Percentiles rank a stretch among this genome's conserved stretches.
Evolutionary conservation across 306 rosid species (phyloP).

Genomic region (Gynostemma pentaphyllum): DNA sequence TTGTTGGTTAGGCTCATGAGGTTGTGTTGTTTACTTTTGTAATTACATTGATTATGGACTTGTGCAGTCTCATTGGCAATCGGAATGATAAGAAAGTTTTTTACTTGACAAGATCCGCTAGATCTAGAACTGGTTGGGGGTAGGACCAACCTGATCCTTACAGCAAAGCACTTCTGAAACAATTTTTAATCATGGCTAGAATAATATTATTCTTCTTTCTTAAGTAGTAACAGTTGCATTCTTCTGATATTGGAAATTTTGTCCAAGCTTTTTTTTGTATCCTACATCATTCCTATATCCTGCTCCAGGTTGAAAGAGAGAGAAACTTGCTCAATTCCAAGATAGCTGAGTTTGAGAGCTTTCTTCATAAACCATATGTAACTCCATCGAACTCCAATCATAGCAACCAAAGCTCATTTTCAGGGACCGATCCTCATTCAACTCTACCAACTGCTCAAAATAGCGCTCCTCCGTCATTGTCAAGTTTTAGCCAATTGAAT

Average conservation of each 20-base stretch:
- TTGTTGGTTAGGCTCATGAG: too few species aligned
- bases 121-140: too few species aligned
- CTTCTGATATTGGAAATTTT: neutral
- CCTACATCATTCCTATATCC: constrained; percentile 13
- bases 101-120: too few species aligned
- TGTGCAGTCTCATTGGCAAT: too few species aligned
- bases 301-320: constrained; percentile 80
- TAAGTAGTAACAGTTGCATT: neutral
- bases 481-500: constrained; percentile 77
- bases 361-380: constrained; percentile 41
- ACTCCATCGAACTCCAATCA: constrained; percentile 23
- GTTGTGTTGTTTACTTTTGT: too few species aligned
- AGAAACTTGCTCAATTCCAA: constrained; percentile 59
- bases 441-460: constrained; percentile 25
- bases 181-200: neutral
- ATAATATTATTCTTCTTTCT: neutral
- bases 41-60: too few species aligned
- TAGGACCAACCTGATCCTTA: too few species aligned
- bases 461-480: constrained; percentile 47
- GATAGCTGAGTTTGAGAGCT: constrained; percentile 56
- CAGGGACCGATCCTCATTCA: constrained; percentile 30
- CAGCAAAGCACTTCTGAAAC: too few species aligned
- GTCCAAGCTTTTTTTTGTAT: too few species aligned
- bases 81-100: too few species aligned
- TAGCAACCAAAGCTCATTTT: constrained; percentile 28